A percentile compares a stretch with the other conserved stretches of the same genome.
Evolutionary conservation across 2,329 filamentous ascomycete genomes (phyloP).

Genomic region (Aureobasidium sp.): DNA sequence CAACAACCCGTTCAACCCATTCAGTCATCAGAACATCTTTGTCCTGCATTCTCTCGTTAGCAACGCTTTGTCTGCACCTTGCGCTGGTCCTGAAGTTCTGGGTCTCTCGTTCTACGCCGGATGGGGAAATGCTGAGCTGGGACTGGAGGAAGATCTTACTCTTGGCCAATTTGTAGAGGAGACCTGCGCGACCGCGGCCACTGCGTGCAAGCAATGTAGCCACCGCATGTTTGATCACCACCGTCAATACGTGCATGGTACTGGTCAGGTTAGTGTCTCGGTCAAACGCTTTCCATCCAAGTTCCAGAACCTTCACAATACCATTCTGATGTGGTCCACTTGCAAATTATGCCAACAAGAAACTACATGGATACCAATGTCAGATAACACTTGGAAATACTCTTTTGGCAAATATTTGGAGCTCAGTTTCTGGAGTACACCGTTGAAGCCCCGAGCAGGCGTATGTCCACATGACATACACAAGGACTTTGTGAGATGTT

Average conservation of each 20-base stretch:
- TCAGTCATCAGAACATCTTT: slow-evolving; percentile 92
- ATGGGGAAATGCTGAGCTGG: slow-evolving; percentile 66
- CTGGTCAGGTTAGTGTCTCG: slow-evolving; percentile 86
- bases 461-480: slow-evolving; percentile 89
- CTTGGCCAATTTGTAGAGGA: slow-evolving; percentile 94
- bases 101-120: slow-evolving; percentile 83
- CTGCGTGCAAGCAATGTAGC: slow-evolving; percentile 77
- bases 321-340: slow-evolving; percentile 95
- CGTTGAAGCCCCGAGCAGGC: slow-evolving; percentile 65
- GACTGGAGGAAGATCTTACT: slow-evolving; percentile 77
- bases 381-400: slow-evolving; percentile 91
- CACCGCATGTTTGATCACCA: slow-evolving; percentile 88
- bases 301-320: slow-evolving; percentile 58
- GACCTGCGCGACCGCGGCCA: slow-evolving; percentile 66
- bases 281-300: slow-evolving; percentile 68
- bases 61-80: slow-evolving; percentile 87
- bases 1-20: slow-evolving; percentile 84
- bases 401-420: slow-evolving; percentile 99
- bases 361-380: slow-evolving; percentile 85
- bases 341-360: slow-evolving; percentile 90
- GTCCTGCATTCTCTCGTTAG: slow-evolving; percentile 91
- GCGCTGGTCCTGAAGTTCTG: slow-evolving; percentile 82
- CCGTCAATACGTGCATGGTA: slow-evolving; percentile 92
- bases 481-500: slow-evolving; percentile 85
- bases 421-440: slow-evolving; percentile 88